These are phyloP conservation scores for Auricularia sp. DNA, from an alignment of 768 basidiomycete genomes.

Conservation along the genomic window DNA sequence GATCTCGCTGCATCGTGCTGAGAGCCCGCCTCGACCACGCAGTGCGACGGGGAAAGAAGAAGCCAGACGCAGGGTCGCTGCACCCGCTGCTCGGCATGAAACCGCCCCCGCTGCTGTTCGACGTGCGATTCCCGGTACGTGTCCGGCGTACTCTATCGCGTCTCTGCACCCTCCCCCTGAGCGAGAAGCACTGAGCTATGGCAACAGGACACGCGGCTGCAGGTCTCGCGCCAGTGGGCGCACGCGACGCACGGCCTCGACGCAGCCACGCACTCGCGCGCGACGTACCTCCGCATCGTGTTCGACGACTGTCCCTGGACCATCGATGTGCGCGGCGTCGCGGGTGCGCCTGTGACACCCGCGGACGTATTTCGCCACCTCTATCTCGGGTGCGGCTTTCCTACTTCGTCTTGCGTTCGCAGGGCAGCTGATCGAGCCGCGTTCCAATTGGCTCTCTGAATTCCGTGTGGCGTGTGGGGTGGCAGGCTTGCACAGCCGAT, in stretches of 20 bases:
- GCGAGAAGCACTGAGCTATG: background rate
- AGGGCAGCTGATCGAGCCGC: background rate
- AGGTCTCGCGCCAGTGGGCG: background rate
- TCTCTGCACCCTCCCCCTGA: background rate
- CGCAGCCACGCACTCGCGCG: background rate
- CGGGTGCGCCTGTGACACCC: background rate
- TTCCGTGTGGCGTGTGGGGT: background rate
- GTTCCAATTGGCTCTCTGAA: background rate
- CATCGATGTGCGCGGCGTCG: background rate
- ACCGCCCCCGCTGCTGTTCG: constrained; percentile 1
- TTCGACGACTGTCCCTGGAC: constrained; percentile 1
- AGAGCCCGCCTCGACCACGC: background rate
- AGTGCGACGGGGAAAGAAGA: background rate
- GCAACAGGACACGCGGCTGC: background rate
- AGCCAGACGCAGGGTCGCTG: background rate
- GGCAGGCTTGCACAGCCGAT: background rate
- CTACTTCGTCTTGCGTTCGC: background rate
- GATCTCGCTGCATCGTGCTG: background rate
- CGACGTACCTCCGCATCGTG: background rate
- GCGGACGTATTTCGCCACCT: background rate
- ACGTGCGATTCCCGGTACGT: constrained; percentile 1
- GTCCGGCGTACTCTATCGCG: background rate
- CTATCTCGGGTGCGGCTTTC: background rate
- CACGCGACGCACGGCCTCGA: background rate
- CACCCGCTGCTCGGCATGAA: constrained; percentile 2